Evolutionary conservation across 352 stramenopile genomes (phyloP).

Genomic region (Aphanomyces cochlioides): DNA sequence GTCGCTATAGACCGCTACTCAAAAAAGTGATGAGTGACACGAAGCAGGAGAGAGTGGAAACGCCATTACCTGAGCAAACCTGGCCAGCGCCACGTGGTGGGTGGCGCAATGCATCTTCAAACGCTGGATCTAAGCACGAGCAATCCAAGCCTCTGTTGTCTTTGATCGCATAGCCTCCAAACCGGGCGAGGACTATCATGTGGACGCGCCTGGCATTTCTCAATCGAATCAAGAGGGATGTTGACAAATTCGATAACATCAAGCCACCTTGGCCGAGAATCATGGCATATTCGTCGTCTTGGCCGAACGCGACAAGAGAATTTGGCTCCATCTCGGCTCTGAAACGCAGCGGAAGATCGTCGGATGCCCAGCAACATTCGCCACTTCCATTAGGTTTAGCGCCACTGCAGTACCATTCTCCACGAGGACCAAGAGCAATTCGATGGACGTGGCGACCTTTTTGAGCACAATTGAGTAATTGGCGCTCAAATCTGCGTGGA

Average conservation of each 20-base stretch:
- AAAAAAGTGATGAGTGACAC: background rate
- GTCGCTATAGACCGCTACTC: background rate
- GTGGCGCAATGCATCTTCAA: background rate
- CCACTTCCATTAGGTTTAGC: slow-evolving; percentile 10
- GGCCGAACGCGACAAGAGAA: slow-evolving; percentile 16
- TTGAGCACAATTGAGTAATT: slow-evolving; percentile 6
- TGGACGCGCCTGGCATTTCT: background rate
- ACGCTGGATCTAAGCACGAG: background rate
- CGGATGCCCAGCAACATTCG: slow-evolving; percentile 18
- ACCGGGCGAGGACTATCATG: slow-evolving; percentile 18
- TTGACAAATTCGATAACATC: background rate
- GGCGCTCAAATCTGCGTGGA: slow-evolving; percentile 1
- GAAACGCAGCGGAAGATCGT: background rate
- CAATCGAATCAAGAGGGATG: background rate
- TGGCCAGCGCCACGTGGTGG: slow-evolving; percentile 2
- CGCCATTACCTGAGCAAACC: background rate
- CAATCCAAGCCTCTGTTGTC: slow-evolving; percentile 13
- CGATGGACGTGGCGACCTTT: slow-evolving; percentile 14
- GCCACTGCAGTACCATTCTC: slow-evolving; percentile 21
- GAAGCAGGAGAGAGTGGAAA: background rate
- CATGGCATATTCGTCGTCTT: slow-evolving; percentile 10
- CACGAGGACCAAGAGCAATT: slow-evolving; percentile 14
- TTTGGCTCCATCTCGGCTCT: slow-evolving; percentile 15
- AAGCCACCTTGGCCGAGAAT: background rate
- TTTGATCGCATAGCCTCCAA: slow-evolving; percentile 5